These are phyloP conservation scores for Ascochyta fabae DNA, from an alignment of 2,329 filamentous ascomycete genomes.

Conservation along the genomic window DNA sequence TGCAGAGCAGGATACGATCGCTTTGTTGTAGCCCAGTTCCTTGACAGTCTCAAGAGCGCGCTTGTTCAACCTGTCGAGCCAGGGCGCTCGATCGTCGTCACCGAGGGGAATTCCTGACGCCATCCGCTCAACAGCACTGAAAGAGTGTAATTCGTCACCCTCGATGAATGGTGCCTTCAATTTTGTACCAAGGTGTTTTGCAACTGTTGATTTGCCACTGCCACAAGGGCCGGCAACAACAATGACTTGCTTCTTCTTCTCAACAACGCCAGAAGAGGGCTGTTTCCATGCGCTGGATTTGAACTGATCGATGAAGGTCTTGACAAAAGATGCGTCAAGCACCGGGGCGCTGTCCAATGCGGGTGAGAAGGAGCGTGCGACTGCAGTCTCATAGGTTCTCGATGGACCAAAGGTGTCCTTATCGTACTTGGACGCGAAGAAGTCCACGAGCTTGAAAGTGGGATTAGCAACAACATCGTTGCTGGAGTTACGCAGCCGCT, in stretches of 20 bases:
- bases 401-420: slow-evolving; percentile 19
- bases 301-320: slow-evolving; percentile 32
- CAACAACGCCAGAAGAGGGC: background rate
- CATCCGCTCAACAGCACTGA: slow-evolving; percentile 45
- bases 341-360: slow-evolving; percentile 24
- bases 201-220: slow-evolving; percentile 52
- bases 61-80: slow-evolving; percentile 32
- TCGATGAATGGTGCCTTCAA: slow-evolving; percentile 50
- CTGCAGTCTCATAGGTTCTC: slow-evolving; percentile 25
- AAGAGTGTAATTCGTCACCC: slow-evolving; percentile 50
- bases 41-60: slow-evolving; percentile 20
- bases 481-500: slow-evolving; percentile 52
- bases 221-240: slow-evolving; percentile 52
- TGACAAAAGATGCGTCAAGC: slow-evolving; percentile 23
- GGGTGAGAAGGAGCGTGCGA: slow-evolving; percentile 24
- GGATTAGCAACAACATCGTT: slow-evolving; percentile 59
- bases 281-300: slow-evolving; percentile 22
- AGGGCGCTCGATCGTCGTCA: slow-evolving; percentile 40
- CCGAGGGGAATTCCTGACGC: slow-evolving; percentile 35
- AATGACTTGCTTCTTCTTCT: slow-evolving; percentile 32
- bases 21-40: slow-evolving; percentile 20
- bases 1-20: slow-evolving; percentile 52
- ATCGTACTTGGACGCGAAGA: slow-evolving; percentile 61
- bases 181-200: slow-evolving; percentile 35
- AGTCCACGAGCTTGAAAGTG: slow-evolving; percentile 61